These are phyloP conservation scores for Microbotryum intermedium DNA, from an alignment of 1,284 basidiomycete species.

Conservation along the genomic window DNA sequence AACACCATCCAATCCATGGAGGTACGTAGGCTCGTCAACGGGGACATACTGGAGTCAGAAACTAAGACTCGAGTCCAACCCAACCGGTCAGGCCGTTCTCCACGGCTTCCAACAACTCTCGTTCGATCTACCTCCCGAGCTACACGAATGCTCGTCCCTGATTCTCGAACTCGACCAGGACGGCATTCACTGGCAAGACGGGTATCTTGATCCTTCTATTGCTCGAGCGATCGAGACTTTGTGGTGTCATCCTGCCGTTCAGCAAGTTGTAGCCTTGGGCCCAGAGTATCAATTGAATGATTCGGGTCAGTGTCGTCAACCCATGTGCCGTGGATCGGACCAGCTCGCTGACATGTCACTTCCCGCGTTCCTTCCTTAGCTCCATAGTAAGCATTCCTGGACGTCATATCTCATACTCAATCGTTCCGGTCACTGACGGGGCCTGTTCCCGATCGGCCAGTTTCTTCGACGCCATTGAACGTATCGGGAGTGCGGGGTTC, in stretches of 20 bases:
- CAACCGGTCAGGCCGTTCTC: background rate
- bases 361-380: too few species aligned
- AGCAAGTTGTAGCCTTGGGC: constrained; percentile 34
- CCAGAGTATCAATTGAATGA: constrained; percentile 40
- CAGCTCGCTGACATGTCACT: too few species aligned
- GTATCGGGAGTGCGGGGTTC: constrained; percentile 37
- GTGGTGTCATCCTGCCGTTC: constrained; percentile 35
- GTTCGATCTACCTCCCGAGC: constrained; percentile 30
- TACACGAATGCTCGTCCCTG: constrained; percentile 33
- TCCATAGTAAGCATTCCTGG: background rate
- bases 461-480: constrained; percentile 39
- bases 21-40: background rate
- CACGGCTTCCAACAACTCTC: constrained; percentile 31
- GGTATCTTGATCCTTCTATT: constrained; percentile 3
- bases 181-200: constrained; percentile 6
- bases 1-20: constrained; percentile 53
- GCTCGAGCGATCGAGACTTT: constrained; percentile 34
- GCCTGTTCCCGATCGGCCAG: constrained; percentile 9
- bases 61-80: constrained; percentile 5
- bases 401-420: too few species aligned
- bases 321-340: too few species aligned
- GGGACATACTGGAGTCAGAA: constrained; percentile 5
- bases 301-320: background rate
- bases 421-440: too few species aligned
- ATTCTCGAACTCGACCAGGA: constrained; percentile 36